A percentile compares a stretch with the other conserved stretches of the same genome.
Evolutionary conservation across 129 eudicot genomes (phyloP).

Genomic region (Glebionis coronaria): DNA sequence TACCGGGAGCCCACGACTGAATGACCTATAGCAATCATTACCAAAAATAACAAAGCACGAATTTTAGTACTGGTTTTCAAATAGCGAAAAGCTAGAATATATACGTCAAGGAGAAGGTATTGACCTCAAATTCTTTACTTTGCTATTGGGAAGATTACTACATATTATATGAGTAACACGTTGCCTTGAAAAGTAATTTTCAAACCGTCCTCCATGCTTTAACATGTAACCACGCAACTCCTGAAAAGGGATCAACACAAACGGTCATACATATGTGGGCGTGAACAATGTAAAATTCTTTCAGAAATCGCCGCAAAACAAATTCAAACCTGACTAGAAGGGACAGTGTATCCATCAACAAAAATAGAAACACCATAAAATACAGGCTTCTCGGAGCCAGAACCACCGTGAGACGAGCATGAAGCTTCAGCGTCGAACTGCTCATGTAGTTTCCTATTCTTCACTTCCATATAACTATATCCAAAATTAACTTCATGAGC

Average conservation of each 20-base stretch:
- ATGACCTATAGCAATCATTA: conserved; percentile 49
- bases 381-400: conserved; percentile 49
- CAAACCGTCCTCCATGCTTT: conserved; percentile 89
- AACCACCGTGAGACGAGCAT: conserved; percentile 49
- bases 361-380: conserved; percentile 88
- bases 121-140: conserved; percentile 87
- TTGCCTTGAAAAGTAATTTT: conserved; percentile 85
- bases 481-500: conserved; percentile 22
- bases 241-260: conserved; percentile 37
- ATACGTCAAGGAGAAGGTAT: conserved; percentile 10
- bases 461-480: conserved; percentile 82
- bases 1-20: conserved; percentile 93
- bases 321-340: conserved; percentile 84
- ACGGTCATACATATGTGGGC: too few relatives aligned
- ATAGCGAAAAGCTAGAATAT: background rate
- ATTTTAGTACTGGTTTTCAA: background rate
- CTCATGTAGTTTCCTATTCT: conserved; percentile 80
- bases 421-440: conserved; percentile 89
- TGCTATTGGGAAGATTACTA: conserved; percentile 92
- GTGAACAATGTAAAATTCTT: too few relatives aligned
- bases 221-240: conserved; percentile 82
- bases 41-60: conserved; percentile 15
- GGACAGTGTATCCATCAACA: conserved; percentile 90
- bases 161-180: conserved; percentile 91
- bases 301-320: background rate